phyloP scores from a whole-genome alignment of 2,329 filamentous ascomycete genomes.

The Microsporum ferrugineum region DNA sequence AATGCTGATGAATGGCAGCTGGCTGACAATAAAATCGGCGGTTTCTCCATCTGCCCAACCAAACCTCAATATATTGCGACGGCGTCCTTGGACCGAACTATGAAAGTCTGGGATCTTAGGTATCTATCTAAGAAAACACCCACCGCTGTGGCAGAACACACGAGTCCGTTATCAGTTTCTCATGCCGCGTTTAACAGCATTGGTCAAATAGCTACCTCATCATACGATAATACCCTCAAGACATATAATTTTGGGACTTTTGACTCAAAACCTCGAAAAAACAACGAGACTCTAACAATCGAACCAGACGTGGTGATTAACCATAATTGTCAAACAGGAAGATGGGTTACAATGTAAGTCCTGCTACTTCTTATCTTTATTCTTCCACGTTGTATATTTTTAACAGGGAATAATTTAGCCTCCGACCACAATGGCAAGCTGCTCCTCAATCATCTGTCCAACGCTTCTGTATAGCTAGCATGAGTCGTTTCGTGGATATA shows the following conservation, averaged over 20 bases:
- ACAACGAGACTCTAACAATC: conserved; percentile 53
- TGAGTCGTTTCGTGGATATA: conserved; percentile 94
- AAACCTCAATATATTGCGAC: conserved; percentile 77
- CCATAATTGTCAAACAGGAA: conserved; percentile 92
- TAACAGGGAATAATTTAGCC: conserved; percentile 29
- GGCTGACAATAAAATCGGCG: conserved; percentile 88
- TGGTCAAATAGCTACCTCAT: conserved; percentile 80
- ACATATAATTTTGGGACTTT: conserved; percentile 64
- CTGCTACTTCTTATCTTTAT: not conserved
- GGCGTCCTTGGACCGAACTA: conserved; percentile 73
- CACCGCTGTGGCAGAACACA: conserved; percentile 65
- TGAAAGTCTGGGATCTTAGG: conserved; percentile 87
- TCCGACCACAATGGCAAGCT: conserved; percentile 82
- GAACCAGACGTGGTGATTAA: conserved; percentile 55
- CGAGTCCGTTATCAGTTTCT: conserved; percentile 72
- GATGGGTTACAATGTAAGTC: conserved; percentile 76
- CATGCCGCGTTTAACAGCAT: conserved; percentile 81
- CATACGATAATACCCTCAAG: conserved; percentile 91
- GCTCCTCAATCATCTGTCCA: conserved; percentile 66
- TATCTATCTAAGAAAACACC: conserved; percentile 57
- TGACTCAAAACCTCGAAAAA: conserved; percentile 47
- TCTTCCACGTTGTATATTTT: not conserved
- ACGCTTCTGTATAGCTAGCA: conserved; percentile 87
- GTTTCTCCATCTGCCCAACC: conserved; percentile 72
- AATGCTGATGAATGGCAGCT: conserved; percentile 60